These are phyloP conservation scores for Lachancea nothofagi DNA, from an alignment of 805 yeast genomes.

Conservation along the genomic window DNA sequence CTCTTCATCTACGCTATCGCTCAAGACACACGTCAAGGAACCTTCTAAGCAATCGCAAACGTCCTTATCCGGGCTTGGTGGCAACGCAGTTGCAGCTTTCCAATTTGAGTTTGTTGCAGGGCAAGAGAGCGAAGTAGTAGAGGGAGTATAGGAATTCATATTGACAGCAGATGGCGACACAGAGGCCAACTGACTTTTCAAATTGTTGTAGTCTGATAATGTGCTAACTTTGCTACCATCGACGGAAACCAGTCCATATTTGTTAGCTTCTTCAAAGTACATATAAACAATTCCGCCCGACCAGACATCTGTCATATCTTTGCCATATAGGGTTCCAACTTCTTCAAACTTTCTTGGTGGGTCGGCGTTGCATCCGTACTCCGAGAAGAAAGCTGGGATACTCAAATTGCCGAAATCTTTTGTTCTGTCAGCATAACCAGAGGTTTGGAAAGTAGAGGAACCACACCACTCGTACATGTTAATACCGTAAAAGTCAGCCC, in stretches of 20 bases:
- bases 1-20: slow-evolving; percentile 37
- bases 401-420: slow-evolving; percentile 53
- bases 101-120: slow-evolving; percentile 50
- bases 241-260: slow-evolving; percentile 60
- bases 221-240: slow-evolving; percentile 43
- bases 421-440: slow-evolving; percentile 59
- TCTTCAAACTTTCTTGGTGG: slow-evolving; percentile 61
- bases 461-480: slow-evolving; percentile 85
- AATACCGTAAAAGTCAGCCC: slow-evolving; percentile 72
- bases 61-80: slow-evolving; percentile 62
- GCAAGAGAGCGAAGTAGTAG: slow-evolving; percentile 44
- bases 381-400: slow-evolving; percentile 65
- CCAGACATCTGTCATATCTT: slow-evolving; percentile 69
- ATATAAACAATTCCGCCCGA: slow-evolving; percentile 78
- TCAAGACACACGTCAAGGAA: slow-evolving; percentile 46
- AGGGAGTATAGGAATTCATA: slow-evolving; percentile 31
- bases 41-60: slow-evolving; percentile 53
- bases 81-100: slow-evolving; percentile 55
- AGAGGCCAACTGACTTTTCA: slow-evolving; percentile 45
- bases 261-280: slow-evolving; percentile 65
- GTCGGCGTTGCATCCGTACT: slow-evolving; percentile 65
- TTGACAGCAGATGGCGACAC: slow-evolving; percentile 45
- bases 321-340: slow-evolving; percentile 51
- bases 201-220: slow-evolving; percentile 51
- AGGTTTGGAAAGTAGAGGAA: slow-evolving; percentile 42